A percentile compares a stretch with the other conserved stretches of the same genome.
phyloP scores from a whole-genome alignment of 345 rosid species.

The Brassica napus region DNA sequence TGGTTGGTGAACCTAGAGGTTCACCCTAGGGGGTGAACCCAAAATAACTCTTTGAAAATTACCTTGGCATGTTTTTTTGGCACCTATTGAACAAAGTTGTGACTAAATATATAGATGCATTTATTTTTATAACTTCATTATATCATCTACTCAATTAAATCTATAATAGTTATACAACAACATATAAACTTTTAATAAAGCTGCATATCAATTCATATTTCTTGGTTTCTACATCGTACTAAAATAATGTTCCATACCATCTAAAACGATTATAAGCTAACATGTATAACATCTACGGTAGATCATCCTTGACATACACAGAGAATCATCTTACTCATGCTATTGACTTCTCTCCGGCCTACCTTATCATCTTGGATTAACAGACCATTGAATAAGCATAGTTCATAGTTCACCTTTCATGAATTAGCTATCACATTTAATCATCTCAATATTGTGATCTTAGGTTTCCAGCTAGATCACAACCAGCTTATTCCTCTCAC shows the following conservation, averaged over 20 bases:
- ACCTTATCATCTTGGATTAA: neutral
- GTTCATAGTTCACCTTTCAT: neutral
- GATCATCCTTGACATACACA: neutral
- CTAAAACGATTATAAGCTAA: neutral
- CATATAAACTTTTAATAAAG: no score
- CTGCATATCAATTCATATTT: neutral
- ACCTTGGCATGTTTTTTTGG: no score
- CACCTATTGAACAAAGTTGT: neutral
- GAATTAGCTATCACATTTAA: neutral
- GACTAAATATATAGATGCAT: neutral
- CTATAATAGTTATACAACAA: neutral
- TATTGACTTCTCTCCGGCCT: neutral
- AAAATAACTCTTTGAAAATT: no score
- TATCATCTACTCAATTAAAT: no score
- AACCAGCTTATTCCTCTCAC: neutral
- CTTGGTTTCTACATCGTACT: neutral
- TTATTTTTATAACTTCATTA: neutral
- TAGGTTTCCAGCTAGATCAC: neutral
- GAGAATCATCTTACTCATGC: neutral
- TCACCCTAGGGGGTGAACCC: no score
- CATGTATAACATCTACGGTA: neutral
- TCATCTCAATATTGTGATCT: neutral
- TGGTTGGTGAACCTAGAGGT: no score
- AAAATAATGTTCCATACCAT: neutral
- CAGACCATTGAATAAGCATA: neutral